Evolutionary conservation across 306 rosid species (phyloP), one percentile per base, ranked within the genome.

Genomic region (Castanopsis chinensis): DNA sequence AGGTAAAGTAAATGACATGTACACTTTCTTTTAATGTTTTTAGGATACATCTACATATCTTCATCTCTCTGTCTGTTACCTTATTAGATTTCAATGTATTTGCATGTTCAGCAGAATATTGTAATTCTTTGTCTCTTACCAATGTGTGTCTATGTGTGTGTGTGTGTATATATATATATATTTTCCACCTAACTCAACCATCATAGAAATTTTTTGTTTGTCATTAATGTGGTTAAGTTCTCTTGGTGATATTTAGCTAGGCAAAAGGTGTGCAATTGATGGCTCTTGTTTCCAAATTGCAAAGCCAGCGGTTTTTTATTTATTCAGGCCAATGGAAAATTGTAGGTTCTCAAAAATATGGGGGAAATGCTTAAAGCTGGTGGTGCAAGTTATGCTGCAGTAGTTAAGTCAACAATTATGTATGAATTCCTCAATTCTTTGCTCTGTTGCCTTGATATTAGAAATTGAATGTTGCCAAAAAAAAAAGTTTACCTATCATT

Each of bases 401-500:
- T 95, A 79, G 99, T 95, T 43, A 95, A 95, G 87, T 92, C 99
- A 18, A 94, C 99, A 55, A 94, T 94, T 56, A 77, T 94, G 99
- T 94, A 88, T 43, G 86, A 55, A 57, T 79, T 57, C 14, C 20
- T 49, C 65, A 3, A 28, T 15, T 54, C 72, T 56, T 56, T 79
- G 35, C 68, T 17, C 41, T 30, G 20, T 79, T 70, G n/a, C 35
- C 25, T 77, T 56, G 59, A 52, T 49, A 25, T 74, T 33, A 75
- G 27, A 64, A 37, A 25, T 28, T 57, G 45, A 68, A 71, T 68
- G 25, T 41, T 54, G 3, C 64, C 45, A 76, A 76, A 63, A 35
- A 75, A 56, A 51, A 76, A 75, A 15, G 13, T 61, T 71, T 30
- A 63, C 69, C 59, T 71, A 54, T 70, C 3, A 83, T 82, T 84